Conservation (phyloP, 805 yeast genomes). For the Barnettozyma californica region DNA sequence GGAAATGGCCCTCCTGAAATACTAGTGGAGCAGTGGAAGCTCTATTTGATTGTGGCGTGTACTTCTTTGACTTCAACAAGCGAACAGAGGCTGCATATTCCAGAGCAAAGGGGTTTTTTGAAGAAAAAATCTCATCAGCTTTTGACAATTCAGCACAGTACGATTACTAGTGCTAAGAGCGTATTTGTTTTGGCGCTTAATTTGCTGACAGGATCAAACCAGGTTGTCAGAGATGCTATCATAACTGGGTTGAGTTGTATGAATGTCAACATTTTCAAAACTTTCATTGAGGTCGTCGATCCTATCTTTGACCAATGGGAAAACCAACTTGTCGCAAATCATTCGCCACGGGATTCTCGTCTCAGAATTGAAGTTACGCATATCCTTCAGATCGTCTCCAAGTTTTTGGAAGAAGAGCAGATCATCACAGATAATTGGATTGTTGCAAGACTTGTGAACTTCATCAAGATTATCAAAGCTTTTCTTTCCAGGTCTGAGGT, state of each 20-base stretch:
- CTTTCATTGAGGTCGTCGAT: conserved; percentile 73
- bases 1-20: conserved; percentile 56
- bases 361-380: conserved; percentile 75
- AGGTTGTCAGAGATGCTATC: conserved; percentile 73
- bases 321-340: conserved; percentile 35
- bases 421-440: conserved; percentile 66
- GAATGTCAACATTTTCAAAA: conserved; percentile 82
- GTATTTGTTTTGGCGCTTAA: conserved; percentile 87
- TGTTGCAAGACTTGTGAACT: conserved; percentile 53
- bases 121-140: conserved; percentile 76
- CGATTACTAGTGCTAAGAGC: conserved; percentile 87
- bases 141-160: conserved; percentile 80
- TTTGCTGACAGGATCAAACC: conserved; percentile 62
- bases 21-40: conserved; percentile 80
- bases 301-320: conserved; percentile 53
- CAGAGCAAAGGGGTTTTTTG: conserved; percentile 49
- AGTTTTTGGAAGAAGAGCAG: conserved; percentile 45
- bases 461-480: conserved; percentile 55
- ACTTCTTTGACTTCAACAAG: conserved; percentile 84
- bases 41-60: conserved; percentile 86
- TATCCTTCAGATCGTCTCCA: conserved; percentile 63
- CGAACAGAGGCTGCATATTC: conserved; percentile 74
- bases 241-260: conserved; percentile 86
- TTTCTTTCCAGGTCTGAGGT: conserved; percentile 51
- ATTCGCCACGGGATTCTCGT: conserved; percentile 34